Conservation (phyloP, 2,329 filamentous ascomycete species). For the Phymatotrichopsis omnivora region DNA sequence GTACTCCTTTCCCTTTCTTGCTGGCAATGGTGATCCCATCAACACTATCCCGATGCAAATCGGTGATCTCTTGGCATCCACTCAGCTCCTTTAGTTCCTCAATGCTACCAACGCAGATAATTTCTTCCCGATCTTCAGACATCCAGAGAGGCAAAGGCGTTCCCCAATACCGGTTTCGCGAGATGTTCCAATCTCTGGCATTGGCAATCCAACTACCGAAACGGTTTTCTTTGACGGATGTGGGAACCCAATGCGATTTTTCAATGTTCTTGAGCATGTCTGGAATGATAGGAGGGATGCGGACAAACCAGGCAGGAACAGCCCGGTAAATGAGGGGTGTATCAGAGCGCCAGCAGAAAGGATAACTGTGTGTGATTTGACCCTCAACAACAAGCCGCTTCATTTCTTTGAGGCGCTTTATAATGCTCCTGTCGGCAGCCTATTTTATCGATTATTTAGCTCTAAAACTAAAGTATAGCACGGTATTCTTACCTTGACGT, state of each 20-base stretch:
- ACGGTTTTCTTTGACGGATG: conserved; percentile 79
- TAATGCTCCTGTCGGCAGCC: conserved; percentile 82
- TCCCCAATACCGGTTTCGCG: conserved; percentile 89
- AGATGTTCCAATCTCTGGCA: conserved; percentile 91
- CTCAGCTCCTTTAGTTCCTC: conserved; percentile 75
- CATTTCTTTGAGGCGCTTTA: conserved; percentile 70
- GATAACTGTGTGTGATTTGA: conserved; percentile 82
- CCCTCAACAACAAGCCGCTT: conserved; percentile 74
- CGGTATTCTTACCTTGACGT: conserved; percentile 53
- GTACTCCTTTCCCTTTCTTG: conserved; percentile 71
- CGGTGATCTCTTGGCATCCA: conserved; percentile 74
- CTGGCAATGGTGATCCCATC: conserved; percentile 92
- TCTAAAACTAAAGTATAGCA: conserved; percentile 6
- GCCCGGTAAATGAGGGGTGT: conserved; percentile 87
- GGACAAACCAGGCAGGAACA: conserved; percentile 91
- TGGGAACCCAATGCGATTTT: conserved; percentile 82
- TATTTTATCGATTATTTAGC: no score
- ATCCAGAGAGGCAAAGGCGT: conserved; percentile 88
- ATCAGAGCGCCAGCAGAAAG: conserved; percentile 90
- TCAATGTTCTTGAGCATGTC: conserved; percentile 87
- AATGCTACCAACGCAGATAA: conserved; percentile 75
- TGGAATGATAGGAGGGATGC: conserved; percentile 71
- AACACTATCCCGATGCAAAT: conserved; percentile 86
- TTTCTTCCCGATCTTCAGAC: conserved; percentile 77
- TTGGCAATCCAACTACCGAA: conserved; percentile 88